These are phyloP conservation scores for Carex arenaria DNA, from an alignment of 202 grass and related monocot genomes.

Conservation along the genomic window DNA sequence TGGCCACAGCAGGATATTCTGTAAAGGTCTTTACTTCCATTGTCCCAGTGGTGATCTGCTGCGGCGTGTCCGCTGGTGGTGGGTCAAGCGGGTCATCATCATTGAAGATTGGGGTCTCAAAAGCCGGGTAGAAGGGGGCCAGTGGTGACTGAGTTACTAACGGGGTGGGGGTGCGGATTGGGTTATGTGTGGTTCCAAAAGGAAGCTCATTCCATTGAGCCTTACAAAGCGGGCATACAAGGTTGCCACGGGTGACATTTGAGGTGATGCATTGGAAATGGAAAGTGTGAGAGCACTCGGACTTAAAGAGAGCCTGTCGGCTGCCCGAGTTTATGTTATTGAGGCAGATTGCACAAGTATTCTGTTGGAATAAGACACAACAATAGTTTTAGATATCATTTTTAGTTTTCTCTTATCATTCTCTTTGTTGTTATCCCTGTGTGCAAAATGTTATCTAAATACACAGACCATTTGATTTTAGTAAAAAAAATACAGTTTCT, in stretches of 20 bases:
- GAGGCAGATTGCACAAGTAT: constrained; percentile 60
- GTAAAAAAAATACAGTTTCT: background rate
- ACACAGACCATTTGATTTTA: background rate
- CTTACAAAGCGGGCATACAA: constrained; percentile 67
- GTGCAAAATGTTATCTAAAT: too few species aligned
- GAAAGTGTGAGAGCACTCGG: constrained; percentile 72
- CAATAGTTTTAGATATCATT: background rate
- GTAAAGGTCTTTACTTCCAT: constrained; percentile 38
- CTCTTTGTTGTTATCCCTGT: too few species aligned
- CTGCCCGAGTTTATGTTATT: constrained; percentile 25
- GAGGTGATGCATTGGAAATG: constrained; percentile 74
- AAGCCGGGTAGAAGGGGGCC: background rate
- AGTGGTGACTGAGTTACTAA: background rate
- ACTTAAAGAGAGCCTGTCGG: constrained; percentile 53
- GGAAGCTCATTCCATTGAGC: constrained; percentile 45
- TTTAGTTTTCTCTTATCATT: too few species aligned
- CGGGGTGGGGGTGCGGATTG: background rate
- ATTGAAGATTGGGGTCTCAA: background rate
- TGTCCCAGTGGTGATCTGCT: background rate
- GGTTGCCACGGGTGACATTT: constrained; percentile 43
- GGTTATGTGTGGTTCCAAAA: background rate
- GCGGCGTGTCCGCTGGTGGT: background rate
- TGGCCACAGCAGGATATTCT: constrained; percentile 38
- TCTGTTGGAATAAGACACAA: constrained; percentile 8
- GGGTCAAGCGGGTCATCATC: constrained; percentile 21